phyloP scores from a whole-genome alignment of 306 rosid species.

The Trichosanthes truncata region DNA sequence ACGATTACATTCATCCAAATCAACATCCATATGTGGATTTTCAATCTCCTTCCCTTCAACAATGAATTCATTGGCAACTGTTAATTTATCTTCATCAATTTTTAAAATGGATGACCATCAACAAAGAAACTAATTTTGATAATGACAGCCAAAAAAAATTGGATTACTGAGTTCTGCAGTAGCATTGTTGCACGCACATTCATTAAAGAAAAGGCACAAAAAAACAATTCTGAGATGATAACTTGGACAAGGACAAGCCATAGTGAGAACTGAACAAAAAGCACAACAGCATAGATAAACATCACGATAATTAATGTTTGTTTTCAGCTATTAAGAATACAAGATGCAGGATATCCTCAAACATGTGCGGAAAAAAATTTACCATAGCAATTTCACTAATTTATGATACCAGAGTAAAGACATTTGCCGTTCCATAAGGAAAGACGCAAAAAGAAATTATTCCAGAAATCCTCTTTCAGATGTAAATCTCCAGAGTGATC shows the following conservation, averaged over 20 bases:
- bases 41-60: constrained; percentile 23
- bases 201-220: not conserved
- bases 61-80: constrained; percentile 29
- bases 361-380: not conserved
- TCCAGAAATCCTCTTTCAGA: not conserved
- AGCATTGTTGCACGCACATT: not conserved
- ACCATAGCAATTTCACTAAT: not conserved
- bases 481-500: not conserved
- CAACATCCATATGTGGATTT: constrained; percentile 31
- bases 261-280: not conserved
- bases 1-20: constrained; percentile 22
- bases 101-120: constrained; percentile 5
- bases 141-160: not conserved
- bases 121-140: not conserved
- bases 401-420: not conserved
- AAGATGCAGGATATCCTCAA: not conserved
- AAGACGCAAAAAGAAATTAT: not conserved
- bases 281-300: not conserved
- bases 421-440: not conserved
- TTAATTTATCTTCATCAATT: not conserved
- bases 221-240: not conserved
- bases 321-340: not conserved
- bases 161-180: not conserved
- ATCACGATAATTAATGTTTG: not conserved
- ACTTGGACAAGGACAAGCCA: not conserved